Base-by-base conservation (phyloP, 202 grass and related monocot species). In the Digitaria exilis region DNA sequence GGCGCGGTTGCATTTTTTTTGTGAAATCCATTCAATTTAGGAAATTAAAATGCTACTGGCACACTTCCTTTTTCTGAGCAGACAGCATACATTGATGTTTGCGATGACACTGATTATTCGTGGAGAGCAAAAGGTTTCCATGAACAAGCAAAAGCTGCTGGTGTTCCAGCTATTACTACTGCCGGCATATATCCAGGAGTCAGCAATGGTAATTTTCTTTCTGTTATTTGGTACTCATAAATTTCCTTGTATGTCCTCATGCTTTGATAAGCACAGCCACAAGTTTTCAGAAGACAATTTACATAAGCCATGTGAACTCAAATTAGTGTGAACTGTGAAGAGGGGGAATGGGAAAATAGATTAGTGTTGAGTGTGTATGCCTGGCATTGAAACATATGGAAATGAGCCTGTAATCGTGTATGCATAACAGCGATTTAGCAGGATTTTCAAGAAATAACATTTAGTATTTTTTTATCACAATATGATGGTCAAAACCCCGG, bases 181-280 rank as follows among this genome's bases (percentile, higher is more conserved):
- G 90, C 88, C 17, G 95, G 95, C 87, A 98, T 98, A 78, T 95
- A 90, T 89, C 92, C 95, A 68, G 95, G 95, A 91, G 89, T 98
- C 21, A 98, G 95, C 95, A 98, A 95, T 85, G 87, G 95, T 79
- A 59, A 75, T 67, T n/a, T 37, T 37, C 4, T 37, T 37, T 37
- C 35, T 37, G 35, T 3, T 37, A 51, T 49, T 62, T 77, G 22
- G 11, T 34, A 22, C 26, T 2, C 8, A 58, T 73, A 34, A 49
- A 22, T 59, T 18, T 46, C 37, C 63, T 77, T 69, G 19, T 25
- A 13, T 17, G 31, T 80, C 4, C 21, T 68, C 37, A 19, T 34
- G n/a, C 35, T 28, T 69, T 70, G 48, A 30, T 77, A 46, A 84
- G 21, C 32, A 3, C n/a, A n/a, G n/a, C n/a, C 6, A 28, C 5